Evolutionary conservation across 352 stramenopile species (phyloP), one percentile per base, ranked within the genome.

Genomic region (Saprolegnia parasitica): DNA sequence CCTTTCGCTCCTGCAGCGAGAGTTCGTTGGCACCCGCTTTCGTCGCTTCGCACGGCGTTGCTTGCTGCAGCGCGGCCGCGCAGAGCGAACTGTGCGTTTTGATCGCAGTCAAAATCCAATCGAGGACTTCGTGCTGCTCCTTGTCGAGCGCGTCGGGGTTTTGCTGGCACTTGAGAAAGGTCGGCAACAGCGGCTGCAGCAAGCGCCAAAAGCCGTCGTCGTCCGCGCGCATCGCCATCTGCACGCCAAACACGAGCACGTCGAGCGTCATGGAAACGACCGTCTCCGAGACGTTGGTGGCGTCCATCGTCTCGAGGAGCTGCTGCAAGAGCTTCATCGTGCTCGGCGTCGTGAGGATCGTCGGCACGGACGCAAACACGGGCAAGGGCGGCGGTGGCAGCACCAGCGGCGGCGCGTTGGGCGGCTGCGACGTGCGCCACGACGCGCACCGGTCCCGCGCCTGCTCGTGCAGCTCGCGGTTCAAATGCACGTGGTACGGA

Each of bases 401-500:
- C 2, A 72, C 73, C 23, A 78, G 50, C 32, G 78, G 81, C 39
- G 88, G 65, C 55, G 83, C 76, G 29, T 78, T 82, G 5, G 78
- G 77, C 11, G 73, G 77, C 24, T 50, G 37, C 16, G 67, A 39
- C 32, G 68, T 40, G 37, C 86, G 80, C 66, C 88, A 85, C 16
- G 71, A 89, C 9, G 86, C 91, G 82, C 86, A 95, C 55, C 81
- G 84, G 77, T 94, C 87, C 35, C 87, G 86, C 4, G 87, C 87
- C 37, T 87, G 64, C 54, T 95, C 87, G 57, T 95, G 87, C 11
- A 83, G 72, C 74, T 95, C 87, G 23, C 87, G 83, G 50, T 92
- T 95, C 15, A 95, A 65, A 57, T 95, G 87, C 66, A 93, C 65
- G 64, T 90, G 93, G 42, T 95, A 95, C 16, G 87, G 87, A 52